Evolutionary conservation across 148 eudicot species (phyloP), one percentile per base, ranked within the genome.

Genomic region (Chenopodium berlandieri): DNA sequence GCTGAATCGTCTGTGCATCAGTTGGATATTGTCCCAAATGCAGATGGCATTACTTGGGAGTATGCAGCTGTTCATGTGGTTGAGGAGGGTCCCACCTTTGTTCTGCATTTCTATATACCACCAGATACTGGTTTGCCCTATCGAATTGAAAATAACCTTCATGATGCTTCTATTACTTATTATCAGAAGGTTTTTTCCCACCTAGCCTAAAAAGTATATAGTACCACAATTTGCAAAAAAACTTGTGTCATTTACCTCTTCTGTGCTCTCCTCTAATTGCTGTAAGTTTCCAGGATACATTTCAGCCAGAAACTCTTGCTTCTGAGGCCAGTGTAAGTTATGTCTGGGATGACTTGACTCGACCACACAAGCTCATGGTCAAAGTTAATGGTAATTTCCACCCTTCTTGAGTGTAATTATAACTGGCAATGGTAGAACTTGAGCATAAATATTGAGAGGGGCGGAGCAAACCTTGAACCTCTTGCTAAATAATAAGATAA

Each of bases 331-430:
- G 81, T 85, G 89, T 88, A 75, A 70, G 85, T 84, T 97, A 92
- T 90, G 98, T 89, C 71, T 97, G 99, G 99, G 98, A 94, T 79
- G 94, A 97, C 87, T 75, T 89, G 80, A 94, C 94, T 80, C 93
- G 85, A 75, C 97, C 98, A 71, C 98, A 85, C 79, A 90, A 89
- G 86, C 91, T 97, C 71, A 89, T 97, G 40, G 86, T 97, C 86
- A 93, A 86, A 86, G 84, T 97, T 81, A 88, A 88, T 77, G 97
- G 99, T 94, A 90, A 50, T 72, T 68, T 82, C 85, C 22, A 66
- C 9, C 52, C 1, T 77, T 54, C 78, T 73, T 40, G 58, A 27
- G 9, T 77, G 48, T n/a, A 34, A 78, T 72, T 50, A 13, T 13
- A 27, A 48, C 47, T 13, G 37, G 20, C 54, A 46, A 46, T 44